These are phyloP conservation scores for Isoetes engelmannii DNA, from an alignment of 83 land plant species.

Conservation along the genomic window DNA sequence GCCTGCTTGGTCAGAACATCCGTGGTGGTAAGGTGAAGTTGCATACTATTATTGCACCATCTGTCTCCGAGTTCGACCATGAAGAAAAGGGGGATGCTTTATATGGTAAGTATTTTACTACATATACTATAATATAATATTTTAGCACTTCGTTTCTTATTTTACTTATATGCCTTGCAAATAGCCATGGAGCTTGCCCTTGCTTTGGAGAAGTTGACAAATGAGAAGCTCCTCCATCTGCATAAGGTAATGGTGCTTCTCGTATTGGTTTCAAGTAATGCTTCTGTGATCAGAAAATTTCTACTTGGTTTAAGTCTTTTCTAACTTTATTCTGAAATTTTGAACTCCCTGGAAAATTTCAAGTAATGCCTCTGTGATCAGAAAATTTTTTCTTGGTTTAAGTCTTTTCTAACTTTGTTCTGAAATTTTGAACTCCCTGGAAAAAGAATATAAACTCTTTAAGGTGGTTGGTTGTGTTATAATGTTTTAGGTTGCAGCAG, in stretches of 20 bases:
- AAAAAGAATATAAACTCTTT: background rate
- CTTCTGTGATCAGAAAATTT: too few species aligned
- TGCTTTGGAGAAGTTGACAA: slow-evolving; percentile 28
- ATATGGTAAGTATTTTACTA: slow-evolving; percentile 21
- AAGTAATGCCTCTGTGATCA: background rate
- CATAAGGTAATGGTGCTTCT: slow-evolving; percentile 7
- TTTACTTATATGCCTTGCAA: background rate
- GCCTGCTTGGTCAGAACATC: slow-evolving; percentile 13
- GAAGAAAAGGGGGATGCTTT: slow-evolving; percentile 32
- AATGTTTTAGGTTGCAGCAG: slow-evolving; percentile 45
- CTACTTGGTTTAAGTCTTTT: too few species aligned
- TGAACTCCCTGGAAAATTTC: too few species aligned
- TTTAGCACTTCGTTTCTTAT: background rate
- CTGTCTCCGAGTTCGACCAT: slow-evolving; percentile 24
- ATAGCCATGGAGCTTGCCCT: slow-evolving; percentile 34
- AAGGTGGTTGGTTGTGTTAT: slow-evolving; percentile 4
- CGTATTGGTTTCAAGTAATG: background rate
- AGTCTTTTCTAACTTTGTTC: too few species aligned
- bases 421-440: too few species aligned
- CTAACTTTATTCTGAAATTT: too few species aligned
- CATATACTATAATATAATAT: background rate
- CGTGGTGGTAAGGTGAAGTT: slow-evolving; percentile 32
- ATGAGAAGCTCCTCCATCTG: slow-evolving; percentile 26
- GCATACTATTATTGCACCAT: slow-evolving; percentile 24
- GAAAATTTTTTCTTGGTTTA: too few species aligned